Evolutionary conservation across 108 stramenopile genomes (phyloP), one percentile per base, ranked within the genome.

Genomic region (Licmophora abbreviata): DNA sequence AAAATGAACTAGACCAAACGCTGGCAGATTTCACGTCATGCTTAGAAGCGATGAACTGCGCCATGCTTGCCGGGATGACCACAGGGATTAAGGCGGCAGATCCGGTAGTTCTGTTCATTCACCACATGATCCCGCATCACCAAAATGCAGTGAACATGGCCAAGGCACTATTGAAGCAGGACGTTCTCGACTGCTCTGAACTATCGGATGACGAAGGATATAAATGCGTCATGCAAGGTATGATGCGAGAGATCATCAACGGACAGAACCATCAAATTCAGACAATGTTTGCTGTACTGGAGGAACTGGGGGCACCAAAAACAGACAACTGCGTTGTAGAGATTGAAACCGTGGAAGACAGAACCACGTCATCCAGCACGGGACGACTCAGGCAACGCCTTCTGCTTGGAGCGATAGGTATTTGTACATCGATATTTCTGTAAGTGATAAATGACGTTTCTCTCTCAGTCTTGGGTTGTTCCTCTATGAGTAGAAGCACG

Each of bases 131-230:
- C 46, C 88, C 93, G 22, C 93, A 92, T 57, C 87, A 92, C 53
- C 74, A 88, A 51, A 95, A 95, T 50, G 93, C 91, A 23, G 79
- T 91, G 15, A 95, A 92, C 61, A 95, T 95, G 93, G 90, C 90
- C 11, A 92, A 89, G 62, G 44, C 75, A 7, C 55, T 92, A 23
- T 53, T 91, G 8, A 73, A 77, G 11, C 15, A 14, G 4, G 56
- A 56, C 4, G 62, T 53, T 23, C 23, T 77, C 2, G 31, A 55
- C 8, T 81, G 79, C 35, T 63, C 60, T 45, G 77, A 74, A 44
- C 37, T 69, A 43, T 46, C 55, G n/a, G 74, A 72, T 22, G 73
- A 69, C 22, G 63, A 53, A 18, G 14, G 35, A 56, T 64, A 47
- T 56, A 66, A 43, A 64, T 83, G 82, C 32, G 33, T 64, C 31